Evolutionary conservation across 192 early-diverging fungal genomes (phyloP).

Genomic region (Obelidium mucronatum): DNA sequence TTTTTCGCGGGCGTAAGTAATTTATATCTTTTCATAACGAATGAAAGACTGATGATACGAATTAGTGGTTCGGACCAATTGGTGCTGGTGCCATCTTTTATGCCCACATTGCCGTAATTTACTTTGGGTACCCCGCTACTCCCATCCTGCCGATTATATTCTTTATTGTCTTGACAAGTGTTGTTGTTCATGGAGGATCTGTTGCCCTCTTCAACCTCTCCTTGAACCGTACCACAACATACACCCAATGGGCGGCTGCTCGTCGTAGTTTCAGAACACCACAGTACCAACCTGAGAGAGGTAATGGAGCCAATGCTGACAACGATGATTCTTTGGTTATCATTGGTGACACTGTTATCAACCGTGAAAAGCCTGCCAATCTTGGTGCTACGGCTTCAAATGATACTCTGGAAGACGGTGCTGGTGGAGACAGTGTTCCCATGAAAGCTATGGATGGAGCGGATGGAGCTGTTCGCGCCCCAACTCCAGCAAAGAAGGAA

Average conservation of each 20-base stretch:
- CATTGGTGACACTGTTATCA: background rate
- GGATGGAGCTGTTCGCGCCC: too few species aligned
- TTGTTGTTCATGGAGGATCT: constrained; percentile 84
- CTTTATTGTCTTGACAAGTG: constrained; percentile 78
- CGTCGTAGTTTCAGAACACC: too few species aligned
- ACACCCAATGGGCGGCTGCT: background rate
- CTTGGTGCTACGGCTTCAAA: too few species aligned
- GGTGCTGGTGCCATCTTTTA: constrained; percentile 74
- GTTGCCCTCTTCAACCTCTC: constrained; percentile 69
- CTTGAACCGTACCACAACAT: constrained; percentile 25
- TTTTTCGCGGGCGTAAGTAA: constrained; percentile 63
- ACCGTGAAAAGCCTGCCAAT: background rate
- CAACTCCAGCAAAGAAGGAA: too few species aligned
- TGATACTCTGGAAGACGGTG: too few species aligned
- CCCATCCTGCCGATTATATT: constrained; percentile 44
- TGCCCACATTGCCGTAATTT: constrained; percentile 51
- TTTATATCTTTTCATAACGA: background rate
- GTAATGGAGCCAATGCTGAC: background rate
- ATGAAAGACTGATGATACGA: background rate
- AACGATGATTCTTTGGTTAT: background rate
- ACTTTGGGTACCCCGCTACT: constrained; percentile 10
- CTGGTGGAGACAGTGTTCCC: too few species aligned
- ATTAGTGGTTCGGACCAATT: constrained; percentile 89
- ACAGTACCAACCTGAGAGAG: background rate
- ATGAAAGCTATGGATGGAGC: too few species aligned